Conservation (phyloP, 2,329 filamentous ascomycete species). For the Gremmenia infestans region DNA sequence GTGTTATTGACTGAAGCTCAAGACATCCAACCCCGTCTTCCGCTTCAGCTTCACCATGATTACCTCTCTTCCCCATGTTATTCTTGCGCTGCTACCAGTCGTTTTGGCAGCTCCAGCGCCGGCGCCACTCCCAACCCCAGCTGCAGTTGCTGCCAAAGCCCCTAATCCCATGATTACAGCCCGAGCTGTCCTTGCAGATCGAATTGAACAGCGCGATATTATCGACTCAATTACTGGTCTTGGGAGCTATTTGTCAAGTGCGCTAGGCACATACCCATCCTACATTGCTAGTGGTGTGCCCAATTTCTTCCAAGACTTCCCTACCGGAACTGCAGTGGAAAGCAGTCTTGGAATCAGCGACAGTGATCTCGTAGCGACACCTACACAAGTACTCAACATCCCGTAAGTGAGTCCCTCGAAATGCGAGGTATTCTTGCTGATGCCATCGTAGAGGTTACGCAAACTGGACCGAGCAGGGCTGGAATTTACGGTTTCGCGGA, state of each 20-base stretch:
- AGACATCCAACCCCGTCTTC: background rate
- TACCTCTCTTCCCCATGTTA: conserved; percentile 4
- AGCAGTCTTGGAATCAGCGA: conserved; percentile 57
- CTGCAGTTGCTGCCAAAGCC: conserved; percentile 20
- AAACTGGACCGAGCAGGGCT: conserved; percentile 75
- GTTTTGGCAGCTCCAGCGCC: conserved; percentile 24
- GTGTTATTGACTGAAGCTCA: background rate
- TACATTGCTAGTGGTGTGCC: conserved; percentile 61
- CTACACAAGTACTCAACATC: conserved; percentile 67
- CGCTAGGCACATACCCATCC: conserved; percentile 52
- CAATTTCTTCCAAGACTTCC: conserved; percentile 63
- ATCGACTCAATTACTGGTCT: conserved; percentile 44
- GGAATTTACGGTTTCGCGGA: conserved; percentile 72
- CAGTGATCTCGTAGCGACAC: conserved; percentile 53
- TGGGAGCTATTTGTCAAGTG: conserved; percentile 44
- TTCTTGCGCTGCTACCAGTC: conserved; percentile 20
- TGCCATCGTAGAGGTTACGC: conserved; percentile 47
- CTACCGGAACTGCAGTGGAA: conserved; percentile 55
- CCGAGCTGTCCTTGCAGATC: conserved; percentile 37
- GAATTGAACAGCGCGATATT: conserved; percentile 38
- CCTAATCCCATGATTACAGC: conserved; percentile 44
- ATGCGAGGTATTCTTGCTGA: conserved; percentile 6
- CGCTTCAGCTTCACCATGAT: background rate
- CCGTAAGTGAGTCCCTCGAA: conserved; percentile 39
- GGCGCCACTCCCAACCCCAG: conserved; percentile 19